These are phyloP conservation scores for Allium cepa DNA, from an alignment of 106 monocot species.

Conservation along the genomic window DNA sequence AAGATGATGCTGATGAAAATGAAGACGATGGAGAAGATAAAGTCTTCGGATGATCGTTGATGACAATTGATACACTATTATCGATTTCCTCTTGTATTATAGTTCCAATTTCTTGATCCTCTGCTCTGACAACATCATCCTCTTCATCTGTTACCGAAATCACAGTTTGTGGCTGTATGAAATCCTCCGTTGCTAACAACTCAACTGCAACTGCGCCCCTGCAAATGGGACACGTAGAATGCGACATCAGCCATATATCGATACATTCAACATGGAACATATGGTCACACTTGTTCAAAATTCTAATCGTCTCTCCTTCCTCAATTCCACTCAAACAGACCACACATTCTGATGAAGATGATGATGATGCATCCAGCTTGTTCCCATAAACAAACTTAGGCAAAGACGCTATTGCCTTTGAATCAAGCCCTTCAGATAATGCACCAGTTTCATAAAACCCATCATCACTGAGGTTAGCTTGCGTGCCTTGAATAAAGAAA, in stretches of 20 bases:
- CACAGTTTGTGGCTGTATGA: neutral
- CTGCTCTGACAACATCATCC: too few relatives aligned
- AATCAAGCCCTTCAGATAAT: neutral
- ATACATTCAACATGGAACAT: conserved; percentile 16
- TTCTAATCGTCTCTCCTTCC: conserved; percentile 12
- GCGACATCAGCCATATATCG: conserved; percentile 12
- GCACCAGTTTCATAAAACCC: neutral
- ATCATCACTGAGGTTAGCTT: neutral
- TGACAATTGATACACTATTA: neutral
- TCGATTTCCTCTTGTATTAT: neutral
- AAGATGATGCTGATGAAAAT: neutral
- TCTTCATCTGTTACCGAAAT: neutral
- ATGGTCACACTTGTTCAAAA: conserved; percentile 6
- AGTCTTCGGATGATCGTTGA: neutral
- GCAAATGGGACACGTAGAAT: conserved; percentile 15
- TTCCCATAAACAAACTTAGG: neutral
- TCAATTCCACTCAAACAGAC: conserved; percentile 13
- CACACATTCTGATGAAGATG: neutral
- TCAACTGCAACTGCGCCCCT: neutral
- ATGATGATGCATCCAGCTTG: neutral
- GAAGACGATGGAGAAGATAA: too few relatives aligned
- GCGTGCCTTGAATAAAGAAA: neutral
- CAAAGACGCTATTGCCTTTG: neutral
- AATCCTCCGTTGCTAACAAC: neutral
- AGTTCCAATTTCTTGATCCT: neutral